These are phyloP conservation scores for Fraxinus sp. DNA, from an alignment of 305 asterid species.

Conservation along the genomic window DNA sequence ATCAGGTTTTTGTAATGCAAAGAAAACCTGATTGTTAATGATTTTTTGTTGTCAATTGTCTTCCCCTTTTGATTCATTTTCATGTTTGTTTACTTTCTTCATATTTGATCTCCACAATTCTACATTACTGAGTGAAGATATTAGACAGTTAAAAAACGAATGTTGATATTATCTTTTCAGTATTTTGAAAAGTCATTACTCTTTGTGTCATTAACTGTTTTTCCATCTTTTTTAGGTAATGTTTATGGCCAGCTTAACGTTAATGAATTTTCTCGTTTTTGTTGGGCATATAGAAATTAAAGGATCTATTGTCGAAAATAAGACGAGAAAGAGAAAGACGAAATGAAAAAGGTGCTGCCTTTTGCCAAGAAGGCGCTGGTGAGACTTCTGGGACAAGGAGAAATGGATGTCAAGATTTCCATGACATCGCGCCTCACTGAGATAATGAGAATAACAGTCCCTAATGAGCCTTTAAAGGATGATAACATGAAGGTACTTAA, in stretches of 20 bases:
- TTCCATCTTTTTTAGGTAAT: background rate
- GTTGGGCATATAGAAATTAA: background rate
- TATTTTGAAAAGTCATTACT: background rate
- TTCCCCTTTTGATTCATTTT: background rate
- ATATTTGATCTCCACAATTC: background rate
- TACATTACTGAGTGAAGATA: background rate
- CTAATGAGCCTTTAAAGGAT: conserved; percentile 17
- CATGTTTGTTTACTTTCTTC: background rate
- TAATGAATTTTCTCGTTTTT: background rate
- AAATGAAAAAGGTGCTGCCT: background rate
- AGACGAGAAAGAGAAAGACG: background rate
- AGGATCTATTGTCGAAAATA: background rate
- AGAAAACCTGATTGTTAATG: background rate
- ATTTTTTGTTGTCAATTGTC: background rate
- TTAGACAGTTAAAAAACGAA: background rate
- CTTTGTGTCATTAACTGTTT: background rate
- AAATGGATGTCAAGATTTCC: conserved; percentile 25
- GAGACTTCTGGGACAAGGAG: conserved; percentile 11
- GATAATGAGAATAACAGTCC: conserved; percentile 21
- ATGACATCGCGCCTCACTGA: no score
- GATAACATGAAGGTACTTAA: no score
- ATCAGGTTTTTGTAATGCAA: background rate
- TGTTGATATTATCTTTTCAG: background rate
- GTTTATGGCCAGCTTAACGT: background rate
- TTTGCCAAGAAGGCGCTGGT: background rate